Percentiles rank a stretch among this genome's conserved stretches.
Conservation (phyloP, 768 basidiomycete species). For the Exsudoporus frostii region DNA sequence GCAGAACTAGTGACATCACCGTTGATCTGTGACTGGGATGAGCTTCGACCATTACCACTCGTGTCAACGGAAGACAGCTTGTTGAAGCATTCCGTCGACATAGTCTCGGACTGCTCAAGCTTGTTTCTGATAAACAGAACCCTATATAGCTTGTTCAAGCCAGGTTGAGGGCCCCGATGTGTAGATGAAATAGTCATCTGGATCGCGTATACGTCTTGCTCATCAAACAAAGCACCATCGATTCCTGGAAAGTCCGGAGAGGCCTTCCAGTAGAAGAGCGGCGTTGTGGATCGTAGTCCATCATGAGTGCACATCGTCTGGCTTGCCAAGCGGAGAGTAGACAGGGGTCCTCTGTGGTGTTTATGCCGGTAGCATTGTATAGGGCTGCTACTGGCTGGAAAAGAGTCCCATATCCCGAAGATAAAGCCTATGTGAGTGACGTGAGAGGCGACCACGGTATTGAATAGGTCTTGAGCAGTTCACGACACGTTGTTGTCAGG, state of each 20-base stretch:
- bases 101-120: background rate
- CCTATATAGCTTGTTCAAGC: background rate
- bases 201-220: background rate
- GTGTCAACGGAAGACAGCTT: background rate
- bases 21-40: background rate
- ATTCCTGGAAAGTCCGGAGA: background rate
- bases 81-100: background rate
- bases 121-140: slow-evolving; percentile 3
- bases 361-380: background rate
- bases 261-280: slow-evolving; percentile 2
- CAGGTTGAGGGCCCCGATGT: background rate
- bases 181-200: background rate
- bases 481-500: slow-evolving; percentile 77
- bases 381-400: background rate
- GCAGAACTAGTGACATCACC: too few relatives aligned
- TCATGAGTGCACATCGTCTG: background rate
- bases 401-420: slow-evolving; percentile 4
- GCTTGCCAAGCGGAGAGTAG: background rate
- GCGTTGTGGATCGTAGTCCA: background rate
- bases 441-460: background rate
- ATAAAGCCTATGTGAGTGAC: background rate
- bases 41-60: background rate
- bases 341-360: background rate
- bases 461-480: slow-evolving; percentile 58
- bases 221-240: background rate